These are phyloP conservation scores for Alternaria ventricosa DNA, from an alignment of 2,329 filamentous ascomycete species.

Conservation along the genomic window DNA sequence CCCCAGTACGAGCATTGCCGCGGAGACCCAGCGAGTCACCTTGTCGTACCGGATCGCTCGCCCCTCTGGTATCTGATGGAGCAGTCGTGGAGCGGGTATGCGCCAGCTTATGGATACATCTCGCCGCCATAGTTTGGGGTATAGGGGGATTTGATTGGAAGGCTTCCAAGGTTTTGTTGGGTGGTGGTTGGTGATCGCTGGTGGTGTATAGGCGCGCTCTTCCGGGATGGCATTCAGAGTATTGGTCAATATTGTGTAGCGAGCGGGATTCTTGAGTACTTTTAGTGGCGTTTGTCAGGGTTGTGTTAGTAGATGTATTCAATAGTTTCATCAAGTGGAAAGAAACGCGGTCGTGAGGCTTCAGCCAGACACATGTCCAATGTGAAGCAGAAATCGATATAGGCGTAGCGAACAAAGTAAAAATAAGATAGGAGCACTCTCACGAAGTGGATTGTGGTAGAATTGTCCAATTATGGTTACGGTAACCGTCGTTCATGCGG, in stretches of 20 bases:
- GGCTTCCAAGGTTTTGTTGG: background rate
- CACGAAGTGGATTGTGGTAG: background rate
- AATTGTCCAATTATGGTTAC: conserved; percentile 7
- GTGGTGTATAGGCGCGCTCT: background rate
- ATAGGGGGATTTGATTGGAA: background rate
- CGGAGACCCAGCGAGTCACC: conserved; percentile 29
- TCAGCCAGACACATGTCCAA: background rate
- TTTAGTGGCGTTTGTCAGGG: background rate
- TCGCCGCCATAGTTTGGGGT: conserved; percentile 3
- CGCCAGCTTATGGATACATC: background rate
- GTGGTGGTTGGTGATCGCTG: background rate
- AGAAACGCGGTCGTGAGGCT: background rate
- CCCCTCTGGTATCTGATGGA: conserved; percentile 7
- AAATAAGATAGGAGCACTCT: background rate
- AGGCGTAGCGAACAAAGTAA: background rate
- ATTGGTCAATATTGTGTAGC: background rate
- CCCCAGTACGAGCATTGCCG: conserved; percentile 39
- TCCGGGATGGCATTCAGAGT: background rate
- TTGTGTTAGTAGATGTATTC: background rate
- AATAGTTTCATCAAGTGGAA: background rate
- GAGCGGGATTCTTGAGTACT: background rate
- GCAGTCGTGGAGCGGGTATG: background rate
- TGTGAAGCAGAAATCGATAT: background rate
- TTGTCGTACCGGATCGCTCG: conserved; percentile 26
- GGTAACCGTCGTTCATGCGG: background rate